phyloP scores from a whole-genome alignment of 2,329 filamentous ascomycete species.

The Blastomyces emzantsi region DNA sequence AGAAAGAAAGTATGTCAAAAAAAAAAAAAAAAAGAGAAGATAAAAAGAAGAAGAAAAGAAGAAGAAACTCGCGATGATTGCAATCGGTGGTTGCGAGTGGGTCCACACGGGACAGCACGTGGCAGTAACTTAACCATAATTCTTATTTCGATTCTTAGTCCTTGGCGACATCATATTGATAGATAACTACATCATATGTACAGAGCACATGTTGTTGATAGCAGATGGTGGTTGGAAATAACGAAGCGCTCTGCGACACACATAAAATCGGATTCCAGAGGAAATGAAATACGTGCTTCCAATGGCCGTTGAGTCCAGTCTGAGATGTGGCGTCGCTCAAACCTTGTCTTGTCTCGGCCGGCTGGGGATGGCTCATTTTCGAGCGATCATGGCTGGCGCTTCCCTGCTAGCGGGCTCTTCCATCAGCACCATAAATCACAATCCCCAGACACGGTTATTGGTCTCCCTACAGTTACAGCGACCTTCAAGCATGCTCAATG shows the following conservation, averaged over 20 bases:
- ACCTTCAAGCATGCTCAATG: not conserved
- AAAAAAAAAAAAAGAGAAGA: not conserved
- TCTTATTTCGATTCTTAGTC: no score
- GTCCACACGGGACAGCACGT: not conserved
- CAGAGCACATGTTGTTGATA: no score
- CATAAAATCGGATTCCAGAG: not conserved
- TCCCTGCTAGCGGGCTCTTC: not conserved
- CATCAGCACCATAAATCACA: not conserved
- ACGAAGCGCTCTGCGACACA: not conserved
- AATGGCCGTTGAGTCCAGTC: not conserved
- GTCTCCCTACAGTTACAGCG: conserved; percentile 4
- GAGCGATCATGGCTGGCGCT: not conserved
- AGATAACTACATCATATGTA: no score
- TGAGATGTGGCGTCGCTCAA: not conserved
- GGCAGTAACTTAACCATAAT: not conserved
- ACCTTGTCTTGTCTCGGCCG: not conserved
- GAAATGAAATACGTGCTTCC: not conserved
- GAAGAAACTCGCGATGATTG: not conserved
- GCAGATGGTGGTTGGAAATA: not conserved
- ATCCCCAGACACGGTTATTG: not conserved
- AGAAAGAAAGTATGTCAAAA: not conserved
- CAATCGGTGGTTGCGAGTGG: not conserved
- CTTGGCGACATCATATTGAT: no score
- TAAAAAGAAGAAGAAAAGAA: not conserved
- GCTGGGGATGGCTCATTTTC: not conserved